Base-by-base conservation (phyloP, 306 rosid genomes). In the Sicyos edulis region DNA sequence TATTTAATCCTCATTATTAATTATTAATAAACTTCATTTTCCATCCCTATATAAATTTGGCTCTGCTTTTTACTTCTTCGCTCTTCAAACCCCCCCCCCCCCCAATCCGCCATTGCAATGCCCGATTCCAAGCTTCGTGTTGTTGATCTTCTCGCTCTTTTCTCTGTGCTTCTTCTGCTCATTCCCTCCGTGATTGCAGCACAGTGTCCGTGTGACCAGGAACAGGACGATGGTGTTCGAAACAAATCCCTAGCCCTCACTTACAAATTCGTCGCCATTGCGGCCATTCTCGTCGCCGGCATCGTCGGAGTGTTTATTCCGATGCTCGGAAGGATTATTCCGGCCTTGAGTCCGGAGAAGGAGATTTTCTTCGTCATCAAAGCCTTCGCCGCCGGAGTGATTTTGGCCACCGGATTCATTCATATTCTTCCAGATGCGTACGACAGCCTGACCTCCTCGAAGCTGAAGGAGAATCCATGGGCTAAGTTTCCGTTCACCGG, bases 341-440 rank as follows among this genome's bases (percentile, higher is more conserved):
- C 86, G 0, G 88, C 92, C 0, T 13, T 92, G 7, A 78, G 89
- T 1, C 96, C 92, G 0, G 92, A 88, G 14, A 87, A 64, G 12
- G 78, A 82, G 61, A 58, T 88, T 0, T 90, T 92, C 59, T 90
- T 88, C 54, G 0, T 88, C 0, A 78, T 90, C 6, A 90, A 92
- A 57, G 89, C 96, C 0, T 90, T 92, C 6, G 96, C 96, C 0
- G 98, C 98, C 1, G 92, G 98, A 0, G 98, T 92, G 2, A 92
- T 92, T 5, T 45, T 92, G 0, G 8, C 96, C 0, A 92, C 96
- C 0, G 98, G 91, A 0, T 92, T 92, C 74, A 88, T 92, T 34
- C 98, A 92, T 3, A 88, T 92, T 1, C 78, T 90, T 6, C 96
- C 98, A 0, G 96, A 90, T 17, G 96, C 96, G 0, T 92, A 86